phyloP scores from a whole-genome alignment of 2,329 filamentous ascomycete genomes.

The Colletotrichum salicis region DNA sequence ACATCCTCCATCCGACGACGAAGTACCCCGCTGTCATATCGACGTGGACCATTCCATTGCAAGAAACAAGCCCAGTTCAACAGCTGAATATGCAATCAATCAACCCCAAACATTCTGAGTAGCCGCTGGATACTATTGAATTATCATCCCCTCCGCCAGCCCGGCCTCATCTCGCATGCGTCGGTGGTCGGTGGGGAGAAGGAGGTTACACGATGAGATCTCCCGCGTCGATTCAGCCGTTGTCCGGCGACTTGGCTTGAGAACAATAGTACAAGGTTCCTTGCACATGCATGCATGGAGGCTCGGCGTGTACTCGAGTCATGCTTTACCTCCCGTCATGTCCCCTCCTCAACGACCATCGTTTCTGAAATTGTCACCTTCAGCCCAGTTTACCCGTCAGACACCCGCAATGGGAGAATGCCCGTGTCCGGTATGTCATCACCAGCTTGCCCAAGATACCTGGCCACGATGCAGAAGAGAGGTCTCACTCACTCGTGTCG shows the following conservation, averaged over 20 bases:
- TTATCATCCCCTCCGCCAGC: not conserved
- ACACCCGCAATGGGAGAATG: fast-evolving
- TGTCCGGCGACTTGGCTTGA: not conserved
- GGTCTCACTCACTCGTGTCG: not conserved
- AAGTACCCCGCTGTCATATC: not conserved
- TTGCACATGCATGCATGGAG: not conserved
- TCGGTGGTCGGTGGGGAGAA: not conserved
- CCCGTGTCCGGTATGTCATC: not conserved
- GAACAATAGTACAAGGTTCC: not conserved
- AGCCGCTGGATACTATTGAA: not conserved
- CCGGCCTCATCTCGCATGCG: not conserved
- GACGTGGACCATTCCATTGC: too few relatives aligned
- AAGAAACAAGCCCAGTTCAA: too few relatives aligned
- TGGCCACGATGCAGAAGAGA: not conserved
- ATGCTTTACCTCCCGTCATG: not conserved
- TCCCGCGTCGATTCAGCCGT: not conserved
- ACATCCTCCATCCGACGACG: not conserved
- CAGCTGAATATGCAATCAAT: not conserved
- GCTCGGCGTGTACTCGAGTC: not conserved
- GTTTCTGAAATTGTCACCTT: not conserved
- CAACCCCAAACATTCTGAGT: not conserved
- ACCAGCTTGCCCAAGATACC: not conserved
- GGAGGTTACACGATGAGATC: not conserved
- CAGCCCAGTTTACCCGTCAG: not conserved
- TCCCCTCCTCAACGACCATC: not conserved